Evolutionary conservation across 352 stramenopile species (phyloP).

Genomic region (Globisporangium lucens): DNA sequence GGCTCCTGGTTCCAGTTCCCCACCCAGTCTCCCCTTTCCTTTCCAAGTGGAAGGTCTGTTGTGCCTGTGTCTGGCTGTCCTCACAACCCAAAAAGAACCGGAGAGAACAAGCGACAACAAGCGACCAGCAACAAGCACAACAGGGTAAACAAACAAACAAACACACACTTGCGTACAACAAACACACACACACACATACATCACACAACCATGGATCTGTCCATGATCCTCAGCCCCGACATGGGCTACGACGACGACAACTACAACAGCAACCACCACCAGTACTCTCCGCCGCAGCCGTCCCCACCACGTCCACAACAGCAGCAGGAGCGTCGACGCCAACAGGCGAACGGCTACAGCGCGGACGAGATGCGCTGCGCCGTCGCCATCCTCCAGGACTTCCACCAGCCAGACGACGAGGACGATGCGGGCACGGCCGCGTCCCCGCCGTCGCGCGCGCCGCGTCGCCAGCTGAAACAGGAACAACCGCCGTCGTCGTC

Average conservation of each 20-base stretch:
- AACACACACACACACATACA: conserved; percentile 9
- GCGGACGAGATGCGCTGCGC: conserved; percentile 55
- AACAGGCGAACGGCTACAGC: conserved; percentile 28
- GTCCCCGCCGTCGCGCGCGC: neutral
- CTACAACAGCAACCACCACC: conserved; percentile 6
- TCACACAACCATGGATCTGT: conserved; percentile 39
- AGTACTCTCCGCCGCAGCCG: conserved; percentile 1
- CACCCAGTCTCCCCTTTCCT: neutral
- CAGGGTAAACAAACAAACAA: conserved; percentile 4
- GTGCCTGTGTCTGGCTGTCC: conserved; percentile 5
- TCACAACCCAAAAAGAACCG: conserved; percentile 18
- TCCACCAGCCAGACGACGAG: conserved; percentile 32
- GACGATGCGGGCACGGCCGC: neutral
- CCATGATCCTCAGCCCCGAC: conserved; percentile 46
- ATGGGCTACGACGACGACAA: conserved; percentile 24
- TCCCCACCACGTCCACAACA: neutral
- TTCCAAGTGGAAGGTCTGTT: conserved; percentile 5
- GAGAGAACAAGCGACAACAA: conserved; percentile 15
- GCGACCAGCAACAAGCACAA: conserved; percentile 1
- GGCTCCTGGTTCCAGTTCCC: conserved; percentile 31
- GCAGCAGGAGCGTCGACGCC: conserved; percentile 1
- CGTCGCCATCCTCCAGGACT: conserved; percentile 65
- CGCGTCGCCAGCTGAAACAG: neutral
- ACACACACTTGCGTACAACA: conserved; percentile 4
- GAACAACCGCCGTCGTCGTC: conserved; percentile 1